phyloP scores from a whole-genome alignment of 805 yeast genomes.

The Wickerhamomyces kurtzmanii region DNA sequence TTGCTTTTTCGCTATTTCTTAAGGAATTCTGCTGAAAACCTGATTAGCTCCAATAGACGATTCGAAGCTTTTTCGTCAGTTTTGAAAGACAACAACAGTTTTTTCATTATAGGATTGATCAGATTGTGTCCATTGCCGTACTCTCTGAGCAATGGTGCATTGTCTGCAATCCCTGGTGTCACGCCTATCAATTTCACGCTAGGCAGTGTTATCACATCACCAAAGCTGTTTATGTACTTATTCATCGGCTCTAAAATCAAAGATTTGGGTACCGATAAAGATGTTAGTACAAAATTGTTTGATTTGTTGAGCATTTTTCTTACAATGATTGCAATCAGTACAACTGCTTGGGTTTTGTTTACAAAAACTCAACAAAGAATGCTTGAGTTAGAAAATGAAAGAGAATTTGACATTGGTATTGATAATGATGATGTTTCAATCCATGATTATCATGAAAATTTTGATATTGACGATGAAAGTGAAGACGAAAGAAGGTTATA shows the following conservation, averaged over 20 bases:
- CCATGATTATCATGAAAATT: conserved; percentile 9
- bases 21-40: conserved; percentile 41
- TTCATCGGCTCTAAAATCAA: conserved; percentile 73
- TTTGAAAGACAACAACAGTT: conserved; percentile 58
- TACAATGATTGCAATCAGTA: conserved; percentile 42
- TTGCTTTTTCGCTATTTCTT: conserved; percentile 53
- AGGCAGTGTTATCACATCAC: conserved; percentile 72
- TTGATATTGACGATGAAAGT: conserved; percentile 1
- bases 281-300: conserved; percentile 39
- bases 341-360: conserved; percentile 63
- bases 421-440: conserved; percentile 4
- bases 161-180: conserved; percentile 79
- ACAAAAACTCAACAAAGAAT: conserved; percentile 31
- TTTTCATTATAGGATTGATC: conserved; percentile 59
- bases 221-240: conserved; percentile 67
- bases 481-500: too few relatives aligned
- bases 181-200: conserved; percentile 48
- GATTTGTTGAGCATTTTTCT: conserved; percentile 53
- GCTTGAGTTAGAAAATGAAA: conserved; percentile 17
- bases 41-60: conserved; percentile 52
- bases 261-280: conserved; percentile 51
- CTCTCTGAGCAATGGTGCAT: conserved; percentile 84
- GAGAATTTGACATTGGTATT: conserved; percentile 5
- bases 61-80: conserved; percentile 70
- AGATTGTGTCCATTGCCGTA: conserved; percentile 91